Evolutionary conservation across 1,284 basidiomycete species (phyloP).

Genomic region (Cutaneotrichosporon cavernicola): DNA sequence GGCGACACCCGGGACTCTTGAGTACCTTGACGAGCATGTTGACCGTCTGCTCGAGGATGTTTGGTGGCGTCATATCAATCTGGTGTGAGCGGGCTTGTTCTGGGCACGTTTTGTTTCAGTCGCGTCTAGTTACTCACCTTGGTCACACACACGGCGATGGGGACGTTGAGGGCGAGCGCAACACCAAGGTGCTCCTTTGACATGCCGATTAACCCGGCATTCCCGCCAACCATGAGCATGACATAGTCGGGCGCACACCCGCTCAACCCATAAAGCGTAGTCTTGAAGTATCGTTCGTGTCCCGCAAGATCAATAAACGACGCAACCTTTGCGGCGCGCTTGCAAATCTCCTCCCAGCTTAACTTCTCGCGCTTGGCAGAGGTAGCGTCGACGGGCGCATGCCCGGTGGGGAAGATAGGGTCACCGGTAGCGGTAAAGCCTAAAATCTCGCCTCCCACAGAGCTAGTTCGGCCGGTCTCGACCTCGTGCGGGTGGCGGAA

Average conservation of each 20-base stretch:
- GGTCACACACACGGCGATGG: conserved; percentile 89
- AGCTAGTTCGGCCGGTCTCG: conserved; percentile 90
- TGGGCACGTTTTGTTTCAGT: background rate
- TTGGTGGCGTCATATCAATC: conserved; percentile 97
- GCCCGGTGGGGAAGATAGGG: conserved; percentile 67
- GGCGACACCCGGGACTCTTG: conserved; percentile 88
- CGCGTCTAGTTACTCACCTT: conserved; percentile 62
- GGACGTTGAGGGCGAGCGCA: conserved; percentile 86
- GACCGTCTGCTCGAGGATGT: conserved; percentile 83
- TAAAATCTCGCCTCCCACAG: conserved; percentile 94
- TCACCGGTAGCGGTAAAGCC: conserved; percentile 73
- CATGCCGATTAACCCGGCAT: conserved; percentile 94
- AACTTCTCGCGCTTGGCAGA: conserved; percentile 78
- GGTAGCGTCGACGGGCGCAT: conserved; percentile 62
- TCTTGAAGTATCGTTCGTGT: conserved; percentile 77
- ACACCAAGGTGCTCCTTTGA: conserved; percentile 96
- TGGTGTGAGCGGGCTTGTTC: conserved; percentile 39
- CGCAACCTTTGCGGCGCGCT: conserved; percentile 85
- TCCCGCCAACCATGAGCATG: conserved; percentile 92
- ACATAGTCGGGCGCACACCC: conserved; percentile 94
- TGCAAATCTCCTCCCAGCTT: conserved; percentile 94
- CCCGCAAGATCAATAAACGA: conserved; percentile 93
- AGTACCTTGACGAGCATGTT: conserved; percentile 92
- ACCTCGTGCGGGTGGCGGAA: conserved; percentile 98
- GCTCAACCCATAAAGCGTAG: conserved; percentile 90